Base-by-base conservation (phyloP, 108 stramenopile genomes). In the Nitzschia putrida region DNA sequence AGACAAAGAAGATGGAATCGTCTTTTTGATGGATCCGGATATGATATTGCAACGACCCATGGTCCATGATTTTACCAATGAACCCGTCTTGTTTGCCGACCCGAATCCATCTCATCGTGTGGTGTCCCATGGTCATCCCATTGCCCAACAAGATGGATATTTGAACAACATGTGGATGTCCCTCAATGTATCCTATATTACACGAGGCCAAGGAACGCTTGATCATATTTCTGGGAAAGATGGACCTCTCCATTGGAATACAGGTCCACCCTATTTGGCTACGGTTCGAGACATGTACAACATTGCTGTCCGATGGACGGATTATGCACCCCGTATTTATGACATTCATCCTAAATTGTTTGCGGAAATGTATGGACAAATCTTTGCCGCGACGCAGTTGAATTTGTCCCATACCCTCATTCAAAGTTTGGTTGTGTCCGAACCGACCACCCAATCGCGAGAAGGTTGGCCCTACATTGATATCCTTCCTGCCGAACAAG, bases 1-100 rank as follows among this genome's bases (percentile, higher is more conserved):
- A 1, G 4, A 34, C 29, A 34, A 34, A 4, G 29, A 34, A 34
- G 91, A 96, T 66, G 83, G 78, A 14, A 75, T 98, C 9, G 57
- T 97, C 8, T 92, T 95, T 24, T 70, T 98, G 22, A 60, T 93
- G 43, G 98, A 99, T 80, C 98, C 98, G 7, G 98, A 99, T 72
- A 93, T 97, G 88, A 65, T 96, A 8, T 70, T 99, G 39, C 56
- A 97, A 53, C 57, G 93, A 45, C 94, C 95, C 16, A 67, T 99
- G 14, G 80, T 81, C 9, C 80, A 76, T 55, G 91, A 91, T 59
- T 88, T 90, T 70, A 47, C 68, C 10, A 58, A 74, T 53, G 51
- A 55, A 34, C 34, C 47, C 34, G 40, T 43, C 20, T 56, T 56
- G 7, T 51, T 40, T 13, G 51, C 51, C 23, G 24, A 40, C 3